A percentile compares a stretch with the other conserved stretches of the same genome.
phyloP scores from a whole-genome alignment of 768 basidiomycete species.

The Trametopsis cervina region DNA sequence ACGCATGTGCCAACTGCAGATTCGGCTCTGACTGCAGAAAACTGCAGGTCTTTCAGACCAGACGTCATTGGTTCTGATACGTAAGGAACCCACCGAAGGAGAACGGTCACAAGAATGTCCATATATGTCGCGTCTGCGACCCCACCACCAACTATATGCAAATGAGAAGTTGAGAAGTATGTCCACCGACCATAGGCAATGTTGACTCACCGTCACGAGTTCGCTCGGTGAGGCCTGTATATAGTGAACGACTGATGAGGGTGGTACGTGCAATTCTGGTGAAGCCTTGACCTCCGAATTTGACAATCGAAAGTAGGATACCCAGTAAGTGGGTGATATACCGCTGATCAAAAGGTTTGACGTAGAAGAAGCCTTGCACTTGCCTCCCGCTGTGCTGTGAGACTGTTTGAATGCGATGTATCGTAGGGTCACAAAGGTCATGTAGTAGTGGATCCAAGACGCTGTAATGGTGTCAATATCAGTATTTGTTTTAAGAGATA shows the following conservation, averaged over 20 bases:
- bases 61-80: neutral
- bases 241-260: constrained; percentile 55
- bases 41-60: constrained; percentile 29
- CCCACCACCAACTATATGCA: constrained; percentile 10
- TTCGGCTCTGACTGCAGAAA: constrained; percentile 76
- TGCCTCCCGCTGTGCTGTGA: constrained; percentile 58
- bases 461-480: constrained; percentile 33
- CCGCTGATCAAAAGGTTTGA: constrained; percentile 70
- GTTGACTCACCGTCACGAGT: constrained; percentile 47
- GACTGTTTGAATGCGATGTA: constrained; percentile 43
- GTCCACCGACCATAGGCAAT: neutral
- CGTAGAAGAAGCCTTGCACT: constrained; percentile 61
- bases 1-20: constrained; percentile 34
- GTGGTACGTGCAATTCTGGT: constrained; percentile 65
- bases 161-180: neutral
- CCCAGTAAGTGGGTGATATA: constrained; percentile 71
- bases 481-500: neutral
- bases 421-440: constrained; percentile 66
- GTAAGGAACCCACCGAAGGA: constrained; percentile 43
- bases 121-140: constrained; percentile 56
- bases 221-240: constrained; percentile 54
- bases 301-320: constrained; percentile 65
- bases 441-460: constrained; percentile 83
- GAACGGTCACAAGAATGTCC: constrained; percentile 65
- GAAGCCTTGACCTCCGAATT: constrained; percentile 89